Base-by-base conservation (phyloP, 2,329 filamentous ascomycete species). In the Cercospora sp. region DNA sequence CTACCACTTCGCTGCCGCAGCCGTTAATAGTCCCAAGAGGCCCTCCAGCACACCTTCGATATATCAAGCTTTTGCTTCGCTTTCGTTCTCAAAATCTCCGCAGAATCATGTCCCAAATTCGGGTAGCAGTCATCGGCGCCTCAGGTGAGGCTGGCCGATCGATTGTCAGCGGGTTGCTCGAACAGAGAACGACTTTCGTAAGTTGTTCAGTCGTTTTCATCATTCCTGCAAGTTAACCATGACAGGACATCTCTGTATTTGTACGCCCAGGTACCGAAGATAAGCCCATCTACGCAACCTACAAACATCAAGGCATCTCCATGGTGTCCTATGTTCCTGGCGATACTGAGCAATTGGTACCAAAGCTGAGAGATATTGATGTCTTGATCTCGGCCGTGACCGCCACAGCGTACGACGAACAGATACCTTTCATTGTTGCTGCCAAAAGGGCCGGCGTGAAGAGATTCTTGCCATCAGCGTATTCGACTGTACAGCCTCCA, bases 51-150 rank as follows among this genome's bases (percentile, higher is more conserved):
- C 28, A 28, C 5, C 3, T 7, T 30, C 30, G 12, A 4, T 36
- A 0, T 36, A 36, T 4, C 33, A 13, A 13, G 33, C 12, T 13
- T 31, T 36, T 36, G 12, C 33, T 13, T 13, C 33, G 3, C 12
- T 36, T 1, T 36, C 5, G 0, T 2, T 4, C 5, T 36, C 0
- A 0, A 36, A 16, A 36, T 1, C 6, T 36, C 1, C 13, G 13
- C 6, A 2, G 7, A 16, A 36, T 13, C 5, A 36, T 40, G 36
- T 16, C 36, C 36, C 6, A 40, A 8, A 16, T 40, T 16, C 36
- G 16, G 1, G 36, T 40, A 6, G 36, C 13, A 1, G 8, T 40
- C 7, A 16, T 40, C 16, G 36, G 36, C 1, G 36, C 13, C 3
- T 40, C 13, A n/a, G 36, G 36, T 7, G 36, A 40, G 36, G 36